Evolutionary conservation across 306 rosid species (phyloP).

Genomic region (Mimosa bimucronata): DNA sequence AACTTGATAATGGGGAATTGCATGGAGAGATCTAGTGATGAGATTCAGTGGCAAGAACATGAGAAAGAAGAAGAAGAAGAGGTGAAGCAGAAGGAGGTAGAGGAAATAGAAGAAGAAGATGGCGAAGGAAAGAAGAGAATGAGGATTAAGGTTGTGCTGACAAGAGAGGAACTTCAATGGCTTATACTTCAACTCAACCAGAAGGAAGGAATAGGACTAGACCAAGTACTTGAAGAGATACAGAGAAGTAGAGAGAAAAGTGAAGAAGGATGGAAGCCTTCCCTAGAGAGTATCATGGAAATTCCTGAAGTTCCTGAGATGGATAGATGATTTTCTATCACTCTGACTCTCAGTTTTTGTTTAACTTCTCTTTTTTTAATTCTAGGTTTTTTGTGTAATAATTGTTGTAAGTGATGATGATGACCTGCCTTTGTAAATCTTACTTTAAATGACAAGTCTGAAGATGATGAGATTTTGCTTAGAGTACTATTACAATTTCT

Average conservation of each 20-base stretch:
- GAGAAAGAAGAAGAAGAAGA: slow-evolving; percentile 1
- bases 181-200: slow-evolving; percentile 59
- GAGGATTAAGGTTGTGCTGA: slow-evolving; percentile 75
- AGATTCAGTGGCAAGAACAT: slow-evolving; percentile 4
- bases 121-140: slow-evolving; percentile 35
- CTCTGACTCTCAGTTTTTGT: not conserved
- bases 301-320: slow-evolving; percentile 67
- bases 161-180: slow-evolving; percentile 78
- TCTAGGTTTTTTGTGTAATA: slow-evolving; percentile 29
- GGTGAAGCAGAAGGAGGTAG: slow-evolving; percentile 35
- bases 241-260: slow-evolving; percentile 53
- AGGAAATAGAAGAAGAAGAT: not conserved
- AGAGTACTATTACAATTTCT: too few relatives aligned
- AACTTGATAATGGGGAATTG: slow-evolving; percentile 68
- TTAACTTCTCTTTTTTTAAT: not conserved
- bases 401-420: slow-evolving; percentile 3
- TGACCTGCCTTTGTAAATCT: not conserved
- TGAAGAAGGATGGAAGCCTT: slow-evolving; percentile 80
- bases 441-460: not conserved
- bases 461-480: not conserved
- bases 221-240: slow-evolving; percentile 60
- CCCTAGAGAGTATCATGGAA: slow-evolving; percentile 75
- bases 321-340: slow-evolving; percentile 30
- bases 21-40: slow-evolving; percentile 52
- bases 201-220: slow-evolving; percentile 53